These are phyloP conservation scores for Leishmania martiniquensis DNA, from an alignment of 208 protist genomes.

Conservation along the genomic window DNA sequence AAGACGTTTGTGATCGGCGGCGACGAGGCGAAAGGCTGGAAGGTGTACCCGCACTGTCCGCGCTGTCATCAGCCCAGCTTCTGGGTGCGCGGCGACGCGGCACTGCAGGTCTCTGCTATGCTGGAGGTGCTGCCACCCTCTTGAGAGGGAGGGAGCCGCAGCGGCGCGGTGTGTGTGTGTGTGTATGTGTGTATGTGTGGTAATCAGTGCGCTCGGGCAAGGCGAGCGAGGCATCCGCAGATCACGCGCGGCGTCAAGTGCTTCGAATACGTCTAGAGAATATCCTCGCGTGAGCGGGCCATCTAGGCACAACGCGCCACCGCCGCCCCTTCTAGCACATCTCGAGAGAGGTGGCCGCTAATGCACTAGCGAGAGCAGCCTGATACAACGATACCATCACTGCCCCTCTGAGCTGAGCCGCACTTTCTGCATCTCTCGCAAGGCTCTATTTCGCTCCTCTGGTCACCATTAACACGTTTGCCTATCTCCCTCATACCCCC, in stretches of 20 bases:
- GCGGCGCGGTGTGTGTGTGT: no score
- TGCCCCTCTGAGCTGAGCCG: neutral
- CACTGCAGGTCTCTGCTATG: conserved; percentile 35
- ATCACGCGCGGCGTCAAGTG: no score
- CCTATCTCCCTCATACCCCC: neutral
- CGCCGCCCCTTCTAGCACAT: neutral
- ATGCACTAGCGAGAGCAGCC: neutral
- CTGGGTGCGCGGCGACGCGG: conserved; percentile 66
- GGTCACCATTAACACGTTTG: neutral
- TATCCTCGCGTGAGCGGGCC: no score
- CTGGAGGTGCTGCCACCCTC: conserved; percentile 15
- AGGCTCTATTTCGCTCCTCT: neutral
- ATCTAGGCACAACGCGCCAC: neutral
- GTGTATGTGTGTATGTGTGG: no score
- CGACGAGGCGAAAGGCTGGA: conserved; percentile 52
- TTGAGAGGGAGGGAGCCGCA: neutral
- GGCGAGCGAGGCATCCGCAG: no score
- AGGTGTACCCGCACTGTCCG: conserved; percentile 69
- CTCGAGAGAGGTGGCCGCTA: neutral
- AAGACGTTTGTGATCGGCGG: conserved; percentile 74
- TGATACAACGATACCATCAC: neutral
- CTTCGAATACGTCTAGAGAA: no score
- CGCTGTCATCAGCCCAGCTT: conserved; percentile 51
- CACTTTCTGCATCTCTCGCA: neutral
- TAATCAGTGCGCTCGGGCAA: neutral